Evolutionary conservation across 2,329 filamentous ascomycete genomes (phyloP).

Genomic region (Cercospora zeina): DNA sequence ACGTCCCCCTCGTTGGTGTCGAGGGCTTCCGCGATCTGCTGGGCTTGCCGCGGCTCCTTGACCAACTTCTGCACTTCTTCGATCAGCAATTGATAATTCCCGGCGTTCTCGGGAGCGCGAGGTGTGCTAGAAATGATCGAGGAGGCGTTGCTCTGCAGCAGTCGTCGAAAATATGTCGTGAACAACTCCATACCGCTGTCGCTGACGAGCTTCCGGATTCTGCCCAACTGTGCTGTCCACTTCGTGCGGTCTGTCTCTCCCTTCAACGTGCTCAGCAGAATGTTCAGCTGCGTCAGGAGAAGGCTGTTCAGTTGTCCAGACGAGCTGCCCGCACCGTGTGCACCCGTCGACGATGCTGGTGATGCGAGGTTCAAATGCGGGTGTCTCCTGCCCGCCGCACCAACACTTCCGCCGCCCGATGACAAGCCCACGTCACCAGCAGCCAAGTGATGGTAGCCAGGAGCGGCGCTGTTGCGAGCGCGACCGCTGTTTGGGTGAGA

Average conservation of each 20-base stretch:
- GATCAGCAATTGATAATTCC: constrained; percentile 79
- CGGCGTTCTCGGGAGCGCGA: constrained; percentile 67
- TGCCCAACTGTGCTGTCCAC: constrained; percentile 89
- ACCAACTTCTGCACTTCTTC: constrained; percentile 84
- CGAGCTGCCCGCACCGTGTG: constrained; percentile 43
- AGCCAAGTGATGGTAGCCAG: constrained; percentile 56
- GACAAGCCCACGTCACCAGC: constrained; percentile 56
- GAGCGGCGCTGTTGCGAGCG: constrained; percentile 57
- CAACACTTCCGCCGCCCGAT: constrained; percentile 52
- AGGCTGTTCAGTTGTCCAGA: constrained; percentile 73
- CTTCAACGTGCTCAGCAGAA: constrained; percentile 90
- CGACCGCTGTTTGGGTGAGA: constrained; percentile 57
- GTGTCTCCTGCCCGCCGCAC: constrained; percentile 58
- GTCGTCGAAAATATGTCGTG: constrained; percentile 88
- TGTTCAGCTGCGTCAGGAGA: constrained; percentile 90
- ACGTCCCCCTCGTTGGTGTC: constrained; percentile 88
- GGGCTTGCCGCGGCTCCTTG: constrained; percentile 76
- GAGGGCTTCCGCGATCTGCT: constrained; percentile 89
- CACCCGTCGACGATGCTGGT: constrained; percentile 52
- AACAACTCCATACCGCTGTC: constrained; percentile 99
- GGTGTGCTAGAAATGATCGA: constrained; percentile 84
- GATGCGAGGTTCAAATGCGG: constrained; percentile 59
- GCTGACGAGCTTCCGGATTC: constrained; percentile 93
- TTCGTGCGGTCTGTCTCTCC: constrained; percentile 88
- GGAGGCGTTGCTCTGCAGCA: constrained; percentile 85